Percentiles rank a stretch among this genome's conserved stretches.
Conservation (phyloP, 2,329 filamentous ascomycete genomes). For the Domatiomyces globalis region DNA sequence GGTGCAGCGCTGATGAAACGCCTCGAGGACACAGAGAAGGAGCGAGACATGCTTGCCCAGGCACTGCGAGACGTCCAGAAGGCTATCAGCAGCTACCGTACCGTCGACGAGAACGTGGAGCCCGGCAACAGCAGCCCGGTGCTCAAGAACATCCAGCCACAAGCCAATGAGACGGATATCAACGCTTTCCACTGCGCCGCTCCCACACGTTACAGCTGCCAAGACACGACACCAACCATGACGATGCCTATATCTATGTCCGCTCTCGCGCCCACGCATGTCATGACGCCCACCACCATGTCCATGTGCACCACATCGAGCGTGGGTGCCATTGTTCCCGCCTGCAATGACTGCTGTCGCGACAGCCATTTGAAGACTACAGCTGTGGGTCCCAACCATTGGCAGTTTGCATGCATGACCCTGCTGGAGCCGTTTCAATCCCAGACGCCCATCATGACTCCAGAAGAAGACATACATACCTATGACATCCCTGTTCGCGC, state of each 20-base stretch:
- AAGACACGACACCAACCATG: neutral
- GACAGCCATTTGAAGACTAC: neutral
- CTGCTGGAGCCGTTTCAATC: no score
- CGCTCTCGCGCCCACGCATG: no score
- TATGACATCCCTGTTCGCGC: conserved; percentile 16
- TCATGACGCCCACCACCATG: neutral
- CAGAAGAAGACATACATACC: neutral
- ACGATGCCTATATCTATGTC: neutral
- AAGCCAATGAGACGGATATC: conserved; percentile 1
- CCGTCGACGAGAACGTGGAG: conserved; percentile 1
- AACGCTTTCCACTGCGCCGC: conserved; percentile 1
- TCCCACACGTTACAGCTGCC: neutral
- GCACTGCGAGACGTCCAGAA: conserved; percentile 17
- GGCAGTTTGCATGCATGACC: no score
- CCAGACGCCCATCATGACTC: neutral
- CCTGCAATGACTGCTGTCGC: conserved; percentile 1
- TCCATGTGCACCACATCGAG: neutral
- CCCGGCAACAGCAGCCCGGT: conserved; percentile 1
- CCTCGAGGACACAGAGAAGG: conserved; percentile 13
- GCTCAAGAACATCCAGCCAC: neutral
- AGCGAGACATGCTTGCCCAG: conserved; percentile 14
- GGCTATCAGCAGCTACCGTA: conserved; percentile 9
- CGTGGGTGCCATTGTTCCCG: neutral
- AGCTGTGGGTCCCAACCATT: no score
- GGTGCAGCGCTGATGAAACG: conserved; percentile 15